Conservation (phyloP, 1,284 basidiomycete genomes). For the Sporisorium exsertum region DNA sequence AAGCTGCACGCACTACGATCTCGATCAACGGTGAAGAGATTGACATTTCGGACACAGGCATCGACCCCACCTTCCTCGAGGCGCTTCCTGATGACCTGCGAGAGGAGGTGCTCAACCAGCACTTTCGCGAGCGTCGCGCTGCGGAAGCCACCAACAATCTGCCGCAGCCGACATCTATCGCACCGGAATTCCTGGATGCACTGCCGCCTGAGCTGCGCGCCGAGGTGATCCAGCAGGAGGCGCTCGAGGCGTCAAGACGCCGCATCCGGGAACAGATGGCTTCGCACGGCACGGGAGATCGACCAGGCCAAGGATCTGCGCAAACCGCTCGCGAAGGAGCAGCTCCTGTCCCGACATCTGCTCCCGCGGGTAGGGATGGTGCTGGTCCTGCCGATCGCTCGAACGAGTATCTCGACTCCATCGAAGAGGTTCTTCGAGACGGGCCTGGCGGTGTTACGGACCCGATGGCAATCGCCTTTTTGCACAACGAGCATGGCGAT, state of each 20-base stretch:
- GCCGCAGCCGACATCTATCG: conserved; percentile 82
- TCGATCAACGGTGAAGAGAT: conserved; percentile 88
- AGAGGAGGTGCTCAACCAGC: conserved; percentile 97
- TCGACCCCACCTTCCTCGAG: conserved; percentile 97
- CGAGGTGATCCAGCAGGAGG: conserved; percentile 95
- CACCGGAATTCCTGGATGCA: conserved; percentile 93
- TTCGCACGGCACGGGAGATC: conserved; percentile 18
- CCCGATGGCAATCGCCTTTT: conserved; percentile 74
- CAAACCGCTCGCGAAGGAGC: conserved; percentile 10
- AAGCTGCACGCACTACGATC: conserved; percentile 47
- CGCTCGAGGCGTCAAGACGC: conserved; percentile 76
- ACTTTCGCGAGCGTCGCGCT: conserved; percentile 83
- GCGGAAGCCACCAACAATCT: conserved; percentile 72
- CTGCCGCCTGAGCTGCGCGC: conserved; percentile 94
- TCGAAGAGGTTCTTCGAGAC: conserved; percentile 84
- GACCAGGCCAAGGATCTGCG: conserved; percentile 11
- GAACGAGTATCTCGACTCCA: conserved; percentile 3
- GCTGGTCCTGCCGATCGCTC: conserved; percentile 13
- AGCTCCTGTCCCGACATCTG: not conserved
- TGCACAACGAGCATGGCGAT: conserved; percentile 25
- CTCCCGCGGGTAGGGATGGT: conserved; percentile 6
- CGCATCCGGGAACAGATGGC: conserved; percentile 59
- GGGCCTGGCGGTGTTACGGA: conserved; percentile 85
- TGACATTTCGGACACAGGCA: conserved; percentile 98
- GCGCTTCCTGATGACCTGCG: conserved; percentile 98